These are phyloP conservation scores for Glycine soja DNA, from an alignment of 306 rosid species.

Conservation along the genomic window DNA sequence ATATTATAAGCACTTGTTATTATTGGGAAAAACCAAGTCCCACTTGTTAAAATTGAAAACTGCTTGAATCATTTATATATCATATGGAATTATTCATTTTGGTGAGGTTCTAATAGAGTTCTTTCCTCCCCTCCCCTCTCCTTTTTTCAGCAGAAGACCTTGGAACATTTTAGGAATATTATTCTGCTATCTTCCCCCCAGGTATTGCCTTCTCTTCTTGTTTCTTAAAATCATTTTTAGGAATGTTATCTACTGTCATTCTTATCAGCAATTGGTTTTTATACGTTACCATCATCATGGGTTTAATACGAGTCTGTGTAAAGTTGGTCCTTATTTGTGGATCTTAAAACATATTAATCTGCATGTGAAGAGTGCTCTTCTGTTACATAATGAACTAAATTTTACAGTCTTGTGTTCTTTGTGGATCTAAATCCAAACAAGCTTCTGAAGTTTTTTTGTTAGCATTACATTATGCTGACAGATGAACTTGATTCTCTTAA, in stretches of 20 bases:
- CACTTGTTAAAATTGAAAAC: neutral
- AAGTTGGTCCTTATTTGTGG: conserved; percentile 22
- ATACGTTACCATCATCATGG: conserved; percentile 8
- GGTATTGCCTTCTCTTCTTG: conserved; percentile 57
- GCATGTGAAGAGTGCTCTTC: conserved; percentile 1
- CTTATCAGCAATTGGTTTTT: conserved; percentile 18
- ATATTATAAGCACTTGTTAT: neutral
- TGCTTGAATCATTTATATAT: conserved; percentile 15
- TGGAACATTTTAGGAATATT: conserved; percentile 83
- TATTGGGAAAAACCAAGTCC: too few relatives aligned
- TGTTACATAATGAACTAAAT: neutral
- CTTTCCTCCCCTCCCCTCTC: conserved; percentile 35
- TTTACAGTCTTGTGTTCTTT: neutral
- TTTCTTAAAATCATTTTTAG: conserved; percentile 9
- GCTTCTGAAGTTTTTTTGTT: conserved; percentile 12
- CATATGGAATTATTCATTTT: conserved; percentile 19
- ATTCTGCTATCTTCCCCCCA: conserved; percentile 91
- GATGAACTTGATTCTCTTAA: conserved; percentile 23
- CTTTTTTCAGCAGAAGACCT: conserved; percentile 82
- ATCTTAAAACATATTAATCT: conserved; percentile 3
- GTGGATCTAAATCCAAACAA: neutral
- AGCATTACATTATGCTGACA: conserved; percentile 12
- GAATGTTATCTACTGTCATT: conserved; percentile 3
- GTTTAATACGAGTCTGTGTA: neutral
- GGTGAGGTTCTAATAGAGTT: conserved; percentile 40